Percentiles rank a stretch among this genome's conserved stretches.
These are phyloP conservation scores for Aquanectria penicillioides DNA, from an alignment of 2,329 filamentous ascomycete species.

Conservation along the genomic window DNA sequence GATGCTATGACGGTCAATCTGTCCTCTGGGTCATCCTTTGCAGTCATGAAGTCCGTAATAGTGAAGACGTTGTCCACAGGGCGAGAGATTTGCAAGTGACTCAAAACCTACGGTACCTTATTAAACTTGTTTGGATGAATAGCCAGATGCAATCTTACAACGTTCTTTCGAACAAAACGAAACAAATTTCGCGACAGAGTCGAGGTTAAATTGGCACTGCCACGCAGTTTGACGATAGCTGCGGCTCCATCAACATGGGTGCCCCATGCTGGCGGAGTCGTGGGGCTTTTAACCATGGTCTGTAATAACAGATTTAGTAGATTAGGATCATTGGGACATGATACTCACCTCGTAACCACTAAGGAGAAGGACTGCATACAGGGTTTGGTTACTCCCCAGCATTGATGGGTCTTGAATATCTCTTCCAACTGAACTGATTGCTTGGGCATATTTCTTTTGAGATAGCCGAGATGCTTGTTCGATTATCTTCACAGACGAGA, in stretches of 20 bases:
- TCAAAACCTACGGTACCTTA: neutral
- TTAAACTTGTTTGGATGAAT: neutral
- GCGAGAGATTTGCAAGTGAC: slow-evolving; percentile 4
- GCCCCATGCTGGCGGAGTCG: slow-evolving; percentile 14
- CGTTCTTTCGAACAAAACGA: slow-evolving; percentile 17
- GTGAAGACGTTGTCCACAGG: slow-evolving; percentile 1
- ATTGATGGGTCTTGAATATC: slow-evolving; percentile 16
- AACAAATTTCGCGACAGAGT: slow-evolving; percentile 18
- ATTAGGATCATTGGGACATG: neutral
- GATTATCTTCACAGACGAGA: slow-evolving; percentile 8
- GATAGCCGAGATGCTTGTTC: neutral
- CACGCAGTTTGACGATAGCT: neutral
- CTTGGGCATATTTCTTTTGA: slow-evolving; percentile 14
- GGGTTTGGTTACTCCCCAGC: slow-evolving; percentile 1
- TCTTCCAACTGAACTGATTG: neutral
- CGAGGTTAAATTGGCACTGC: neutral
- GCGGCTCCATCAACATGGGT: slow-evolving; percentile 14
- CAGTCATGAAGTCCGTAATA: neutral
- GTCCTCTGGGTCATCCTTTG: neutral
- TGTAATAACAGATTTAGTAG: neutral
- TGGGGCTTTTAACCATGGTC: slow-evolving; percentile 12
- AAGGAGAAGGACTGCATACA: slow-evolving; percentile 23
- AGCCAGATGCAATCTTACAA: slow-evolving; percentile 6
- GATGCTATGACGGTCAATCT: neutral
- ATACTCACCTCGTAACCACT: slow-evolving; percentile 23